Percentiles rank a stretch among this genome's conserved stretches.
Conservation (phyloP, 805 yeast genomes). For the Jamesozyma rosinii region DNA sequence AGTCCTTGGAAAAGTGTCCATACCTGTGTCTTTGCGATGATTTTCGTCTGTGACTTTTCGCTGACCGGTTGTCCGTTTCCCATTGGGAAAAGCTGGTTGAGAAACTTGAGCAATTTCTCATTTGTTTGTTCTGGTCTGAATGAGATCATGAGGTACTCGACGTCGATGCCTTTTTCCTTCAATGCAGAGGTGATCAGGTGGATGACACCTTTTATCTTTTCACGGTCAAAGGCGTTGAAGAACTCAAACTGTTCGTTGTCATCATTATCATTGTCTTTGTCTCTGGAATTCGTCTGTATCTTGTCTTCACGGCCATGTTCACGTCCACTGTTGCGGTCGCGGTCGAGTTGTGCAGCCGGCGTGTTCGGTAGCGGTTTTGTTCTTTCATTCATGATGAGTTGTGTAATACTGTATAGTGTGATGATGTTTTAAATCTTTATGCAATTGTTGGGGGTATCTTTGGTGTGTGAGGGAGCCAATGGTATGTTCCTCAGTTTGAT, state of each 20-base stretch:
- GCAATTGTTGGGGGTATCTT: no score
- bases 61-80: constrained; percentile 42
- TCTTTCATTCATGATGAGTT: constrained; percentile 5
- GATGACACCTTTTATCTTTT: constrained; percentile 55
- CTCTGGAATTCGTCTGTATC: no score
- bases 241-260: constrained; percentile 30
- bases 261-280: constrained; percentile 5
- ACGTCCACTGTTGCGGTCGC: not conserved
- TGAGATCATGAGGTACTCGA: constrained; percentile 69
- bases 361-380: constrained; percentile 9
- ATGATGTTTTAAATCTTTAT: no score
- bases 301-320: not conserved
- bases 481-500: no score
- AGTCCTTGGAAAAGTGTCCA: constrained; percentile 64
- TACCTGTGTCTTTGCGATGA: constrained; percentile 49
- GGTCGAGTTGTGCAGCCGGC: constrained; percentile 3
- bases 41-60: constrained; percentile 33
- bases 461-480: no score
- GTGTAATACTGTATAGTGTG: no score
- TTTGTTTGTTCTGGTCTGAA: constrained; percentile 65
- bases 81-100: constrained; percentile 49
- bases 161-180: constrained; percentile 58
- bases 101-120: constrained; percentile 45
- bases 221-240: constrained; percentile 47
- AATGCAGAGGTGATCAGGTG: constrained; percentile 66